Evolutionary conservation across 805 yeast species (phyloP), one percentile per base, ranked within the genome.

Genomic region (Spathaspora hagerdaliae): DNA sequence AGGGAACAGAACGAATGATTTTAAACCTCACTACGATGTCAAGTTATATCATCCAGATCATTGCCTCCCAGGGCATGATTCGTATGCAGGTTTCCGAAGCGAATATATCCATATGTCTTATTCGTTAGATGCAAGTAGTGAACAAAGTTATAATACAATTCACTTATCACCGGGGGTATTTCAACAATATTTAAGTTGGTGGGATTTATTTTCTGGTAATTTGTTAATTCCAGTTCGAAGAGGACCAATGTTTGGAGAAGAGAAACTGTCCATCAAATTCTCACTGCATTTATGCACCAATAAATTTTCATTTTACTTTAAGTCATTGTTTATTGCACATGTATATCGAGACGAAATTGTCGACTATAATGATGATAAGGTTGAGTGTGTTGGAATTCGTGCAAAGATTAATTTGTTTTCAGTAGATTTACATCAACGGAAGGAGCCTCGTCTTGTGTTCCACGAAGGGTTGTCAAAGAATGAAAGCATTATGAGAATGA

Each of bases 151-250:
- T 54, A 92, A 91, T 64, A 73, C 90, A 1, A 75, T 87, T 38
- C 96, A 91, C 59, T 65, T 92, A 43, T 75, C 90, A 2, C 96
- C 97, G 1, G 70, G 69, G 5, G 76, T 83, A 0, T 73, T 92
- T 52, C 59, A 67, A 7, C 85, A 82, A 48, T 90, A 94, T 66
- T 82, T 81, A 56, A 59, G 63, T 5, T 94, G 98, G 98, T 91
- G 97, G 96, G 65, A 67, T 31, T 75, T 87, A 52, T 92, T 92
- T 63, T 77, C 84, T n/a, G 84, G 92, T 26, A 82, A 84, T 45
- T 73, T 85, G 53, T 81, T 89, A 43, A 69, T 91, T 15, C 96
- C 98, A 0, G 77, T 89, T 12, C 76, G 95, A 42, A 74, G 78
- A 39, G 97, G 98, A 0, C 62, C 66, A 1, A 58, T 94, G 24